Conservation (phyloP, 2,329 filamentous ascomycete genomes). For the Phaeosphaeria sp. region DNA sequence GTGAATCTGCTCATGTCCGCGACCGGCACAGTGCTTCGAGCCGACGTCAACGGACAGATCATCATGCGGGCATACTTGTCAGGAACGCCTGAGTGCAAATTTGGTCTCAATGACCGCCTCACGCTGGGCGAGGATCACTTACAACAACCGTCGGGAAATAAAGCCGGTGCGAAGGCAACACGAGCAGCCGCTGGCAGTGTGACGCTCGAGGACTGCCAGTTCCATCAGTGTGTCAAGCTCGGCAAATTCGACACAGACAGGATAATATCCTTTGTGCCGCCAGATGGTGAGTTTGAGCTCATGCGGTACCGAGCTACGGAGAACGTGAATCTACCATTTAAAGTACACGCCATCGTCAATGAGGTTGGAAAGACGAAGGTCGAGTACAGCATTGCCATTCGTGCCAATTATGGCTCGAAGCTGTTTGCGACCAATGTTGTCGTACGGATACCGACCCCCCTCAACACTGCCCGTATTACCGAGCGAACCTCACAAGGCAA, state of each 20-base stretch:
- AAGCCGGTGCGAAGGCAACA: constrained; percentile 83
- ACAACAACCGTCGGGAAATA: constrained; percentile 75
- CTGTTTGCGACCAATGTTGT: constrained; percentile 97
- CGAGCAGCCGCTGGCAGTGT: constrained; percentile 95
- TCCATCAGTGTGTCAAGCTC: constrained; percentile 98
- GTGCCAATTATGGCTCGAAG: constrained; percentile 95
- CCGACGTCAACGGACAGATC: constrained; percentile 96
- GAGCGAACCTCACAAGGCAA: constrained; percentile 95
- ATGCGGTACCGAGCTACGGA: constrained; percentile 99
- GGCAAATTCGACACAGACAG: constrained; percentile 96
- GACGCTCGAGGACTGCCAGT: constrained; percentile 96
- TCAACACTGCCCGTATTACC: constrained; percentile 94
- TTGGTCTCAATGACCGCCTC: constrained; percentile 93
- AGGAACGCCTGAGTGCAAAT: constrained; percentile 98
- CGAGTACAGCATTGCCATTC: constrained; percentile 97
- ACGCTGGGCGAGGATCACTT: constrained; percentile 72
- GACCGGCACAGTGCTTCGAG: constrained; percentile 89
- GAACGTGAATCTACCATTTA: constrained; percentile 98
- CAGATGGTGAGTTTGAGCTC: constrained; percentile 96
- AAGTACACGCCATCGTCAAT: constrained; percentile 97
- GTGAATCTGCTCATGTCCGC: constrained; percentile 99
- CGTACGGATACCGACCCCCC: constrained; percentile 89
- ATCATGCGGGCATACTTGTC: constrained; percentile 98
- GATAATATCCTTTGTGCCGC: constrained; percentile 96
- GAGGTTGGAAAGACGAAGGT: constrained; percentile 97